These are phyloP conservation scores for Paracoccidioides lutzii DNA, from an alignment of 2,329 filamentous ascomycete species.

Conservation along the genomic window DNA sequence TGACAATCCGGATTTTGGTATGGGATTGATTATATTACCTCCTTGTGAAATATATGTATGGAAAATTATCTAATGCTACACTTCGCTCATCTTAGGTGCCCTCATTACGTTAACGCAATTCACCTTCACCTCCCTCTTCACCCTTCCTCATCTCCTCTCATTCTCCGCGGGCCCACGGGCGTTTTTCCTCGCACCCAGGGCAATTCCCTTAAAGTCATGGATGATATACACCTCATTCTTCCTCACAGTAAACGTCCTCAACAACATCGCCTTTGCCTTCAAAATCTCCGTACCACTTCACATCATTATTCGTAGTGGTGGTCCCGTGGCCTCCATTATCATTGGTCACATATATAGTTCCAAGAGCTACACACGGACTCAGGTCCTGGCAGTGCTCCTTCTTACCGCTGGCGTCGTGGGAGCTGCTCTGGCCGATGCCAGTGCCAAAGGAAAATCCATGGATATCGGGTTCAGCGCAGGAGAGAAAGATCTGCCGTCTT, in stretches of 20 bases:
- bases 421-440: slow-evolving; percentile 80
- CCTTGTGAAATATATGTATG: not conserved
- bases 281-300: slow-evolving; percentile 92
- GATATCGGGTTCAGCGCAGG: slow-evolving; percentile 23
- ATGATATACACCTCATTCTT: slow-evolving; percentile 79
- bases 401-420: slow-evolving; percentile 77
- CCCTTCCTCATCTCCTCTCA: slow-evolving; percentile 64
- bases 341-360: slow-evolving; percentile 72
- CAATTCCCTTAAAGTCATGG: slow-evolving; percentile 76
- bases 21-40: slow-evolving; percentile 11
- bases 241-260: slow-evolving; percentile 85
- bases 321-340: slow-evolving; percentile 87
- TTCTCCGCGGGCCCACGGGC: slow-evolving; percentile 44
- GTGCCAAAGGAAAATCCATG: slow-evolving; percentile 51
- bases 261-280: slow-evolving; percentile 96
- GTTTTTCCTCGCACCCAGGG: slow-evolving; percentile 62
- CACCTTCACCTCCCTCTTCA: slow-evolving; percentile 64
- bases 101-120: slow-evolving; percentile 85
- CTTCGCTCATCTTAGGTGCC: slow-evolving; percentile 43
- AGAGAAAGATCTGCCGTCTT: slow-evolving; percentile 21
- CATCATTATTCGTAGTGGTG: slow-evolving; percentile 89
- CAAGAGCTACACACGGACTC: slow-evolving; percentile 67
- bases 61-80: slow-evolving; percentile 1
- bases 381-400: slow-evolving; percentile 68
- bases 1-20: slow-evolving; percentile 73